Percentiles rank a stretch among this genome's conserved stretches.
Evolutionary conservation across 352 stramenopile species (phyloP).

Genomic region (Globisporangium rhizosaccharum): DNA sequence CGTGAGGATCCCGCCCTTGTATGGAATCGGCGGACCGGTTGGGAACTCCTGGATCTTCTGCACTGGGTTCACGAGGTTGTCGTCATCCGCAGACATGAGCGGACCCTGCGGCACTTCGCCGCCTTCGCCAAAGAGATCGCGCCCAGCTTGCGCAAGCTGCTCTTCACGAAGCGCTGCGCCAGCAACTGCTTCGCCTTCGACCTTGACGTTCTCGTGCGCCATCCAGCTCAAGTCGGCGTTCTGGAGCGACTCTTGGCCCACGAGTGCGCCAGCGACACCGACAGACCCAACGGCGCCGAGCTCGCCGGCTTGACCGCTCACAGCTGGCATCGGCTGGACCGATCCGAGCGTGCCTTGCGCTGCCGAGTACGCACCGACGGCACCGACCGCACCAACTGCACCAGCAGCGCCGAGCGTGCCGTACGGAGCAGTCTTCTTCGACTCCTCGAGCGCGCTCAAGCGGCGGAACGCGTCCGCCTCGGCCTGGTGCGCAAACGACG

Average conservation of each 20-base stretch:
- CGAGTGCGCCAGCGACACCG: constrained; percentile 62
- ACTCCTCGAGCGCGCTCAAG: constrained; percentile 56
- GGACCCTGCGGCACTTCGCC: constrained; percentile 69
- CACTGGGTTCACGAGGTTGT: constrained; percentile 83
- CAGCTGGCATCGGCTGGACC: constrained; percentile 56
- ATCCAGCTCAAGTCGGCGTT: constrained; percentile 85
- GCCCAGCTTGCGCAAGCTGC: constrained; percentile 79
- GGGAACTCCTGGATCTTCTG: constrained; percentile 86
- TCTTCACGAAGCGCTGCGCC: constrained; percentile 67
- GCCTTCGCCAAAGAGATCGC: constrained; percentile 82
- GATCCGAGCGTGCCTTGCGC: constrained; percentile 58
- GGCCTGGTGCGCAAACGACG: constrained; percentile 60
- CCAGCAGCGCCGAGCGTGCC: constrained; percentile 50
- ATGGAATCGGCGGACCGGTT: constrained; percentile 85
- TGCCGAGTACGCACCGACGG: constrained; percentile 44
- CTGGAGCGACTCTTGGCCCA: constrained; percentile 77
- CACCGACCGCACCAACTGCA: constrained; percentile 46
- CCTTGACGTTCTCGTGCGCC: constrained; percentile 71
- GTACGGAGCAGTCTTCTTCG: constrained; percentile 36
- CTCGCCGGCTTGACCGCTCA: constrained; percentile 64
- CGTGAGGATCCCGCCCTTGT: constrained; percentile 87
- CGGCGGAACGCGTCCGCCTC: constrained; percentile 76
- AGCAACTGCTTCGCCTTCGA: constrained; percentile 72
- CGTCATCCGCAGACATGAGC: constrained; percentile 82
- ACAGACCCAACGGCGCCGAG: constrained; percentile 73